phyloP scores from a whole-genome alignment of 345 rosid species.

The Bruguiera parviflora region DNA sequence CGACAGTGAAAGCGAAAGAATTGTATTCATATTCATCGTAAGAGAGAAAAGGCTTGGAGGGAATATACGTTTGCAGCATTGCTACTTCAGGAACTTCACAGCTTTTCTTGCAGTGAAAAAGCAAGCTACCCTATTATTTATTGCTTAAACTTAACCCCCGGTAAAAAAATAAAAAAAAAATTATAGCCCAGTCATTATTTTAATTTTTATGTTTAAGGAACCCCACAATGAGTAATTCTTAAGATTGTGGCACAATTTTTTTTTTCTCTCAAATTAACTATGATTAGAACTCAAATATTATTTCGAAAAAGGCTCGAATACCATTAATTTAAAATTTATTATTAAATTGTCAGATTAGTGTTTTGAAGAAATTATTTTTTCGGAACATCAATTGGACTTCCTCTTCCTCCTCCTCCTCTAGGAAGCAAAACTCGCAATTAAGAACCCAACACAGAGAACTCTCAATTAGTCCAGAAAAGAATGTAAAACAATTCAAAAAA shows the following conservation, averaged over 20 bases:
- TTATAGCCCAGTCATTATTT: neutral
- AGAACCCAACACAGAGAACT: neutral
- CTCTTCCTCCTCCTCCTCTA: too few relatives aligned
- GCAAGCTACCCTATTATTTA: neutral
- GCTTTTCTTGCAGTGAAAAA: slow-evolving; percentile 32
- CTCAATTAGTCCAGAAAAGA: neutral
- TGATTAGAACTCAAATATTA: neutral
- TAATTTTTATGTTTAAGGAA: neutral
- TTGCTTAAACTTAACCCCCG: neutral
- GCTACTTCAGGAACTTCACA: slow-evolving; percentile 27
- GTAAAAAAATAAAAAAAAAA: too few relatives aligned
- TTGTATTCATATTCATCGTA: slow-evolving; percentile 38
- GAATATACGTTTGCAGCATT: slow-evolving; percentile 63
- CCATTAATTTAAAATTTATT: too few relatives aligned
- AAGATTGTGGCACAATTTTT: neutral
- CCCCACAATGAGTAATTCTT: neutral
- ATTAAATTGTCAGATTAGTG: too few relatives aligned
- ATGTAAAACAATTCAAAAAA: neutral
- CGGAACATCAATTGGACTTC: too few relatives aligned
- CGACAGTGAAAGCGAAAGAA: slow-evolving; percentile 19
- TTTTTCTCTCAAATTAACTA: neutral
- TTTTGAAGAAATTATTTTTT: too few relatives aligned
- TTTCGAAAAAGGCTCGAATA: too few relatives aligned
- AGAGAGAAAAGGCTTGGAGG: slow-evolving; percentile 45
- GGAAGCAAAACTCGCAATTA: neutral